phyloP scores from a whole-genome alignment of 192 early-diverging fungal genomes.

The Rhizophagus prolifer region DNA sequence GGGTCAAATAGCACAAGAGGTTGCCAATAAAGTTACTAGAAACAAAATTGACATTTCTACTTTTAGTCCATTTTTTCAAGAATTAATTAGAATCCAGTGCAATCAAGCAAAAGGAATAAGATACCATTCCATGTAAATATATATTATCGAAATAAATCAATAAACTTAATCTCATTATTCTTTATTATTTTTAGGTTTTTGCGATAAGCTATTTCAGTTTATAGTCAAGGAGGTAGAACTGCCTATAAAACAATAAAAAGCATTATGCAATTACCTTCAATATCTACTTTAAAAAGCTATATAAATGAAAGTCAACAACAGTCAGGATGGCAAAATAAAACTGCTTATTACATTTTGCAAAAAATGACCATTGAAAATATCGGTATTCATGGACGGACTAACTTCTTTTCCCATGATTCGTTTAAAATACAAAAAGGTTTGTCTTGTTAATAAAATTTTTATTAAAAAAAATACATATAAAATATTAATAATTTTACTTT shows the following conservation, averaged over 20 bases:
- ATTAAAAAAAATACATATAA: too few species aligned
- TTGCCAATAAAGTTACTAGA: neutral
- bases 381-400: neutral
- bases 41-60: neutral
- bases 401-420: neutral
- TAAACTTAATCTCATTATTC: neutral
- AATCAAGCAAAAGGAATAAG: neutral
- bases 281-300: neutral
- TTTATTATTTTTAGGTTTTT: neutral
- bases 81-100: neutral
- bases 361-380: neutral
- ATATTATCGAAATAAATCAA: neutral
- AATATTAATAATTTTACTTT: neutral
- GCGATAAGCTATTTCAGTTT: neutral
- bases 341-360: neutral
- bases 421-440: slow-evolving; percentile 15
- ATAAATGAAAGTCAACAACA: neutral
- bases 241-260: neutral
- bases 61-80: neutral
- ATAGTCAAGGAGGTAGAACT: neutral
- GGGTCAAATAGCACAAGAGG: neutral
- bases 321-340: slow-evolving; percentile 4
- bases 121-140: slow-evolving; percentile 7
- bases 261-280: neutral
- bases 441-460: neutral